Percentiles rank a stretch among this genome's conserved stretches.
phyloP scores from a whole-genome alignment of 2,329 filamentous ascomycete genomes.

The Botrytis fragariae region DNA sequence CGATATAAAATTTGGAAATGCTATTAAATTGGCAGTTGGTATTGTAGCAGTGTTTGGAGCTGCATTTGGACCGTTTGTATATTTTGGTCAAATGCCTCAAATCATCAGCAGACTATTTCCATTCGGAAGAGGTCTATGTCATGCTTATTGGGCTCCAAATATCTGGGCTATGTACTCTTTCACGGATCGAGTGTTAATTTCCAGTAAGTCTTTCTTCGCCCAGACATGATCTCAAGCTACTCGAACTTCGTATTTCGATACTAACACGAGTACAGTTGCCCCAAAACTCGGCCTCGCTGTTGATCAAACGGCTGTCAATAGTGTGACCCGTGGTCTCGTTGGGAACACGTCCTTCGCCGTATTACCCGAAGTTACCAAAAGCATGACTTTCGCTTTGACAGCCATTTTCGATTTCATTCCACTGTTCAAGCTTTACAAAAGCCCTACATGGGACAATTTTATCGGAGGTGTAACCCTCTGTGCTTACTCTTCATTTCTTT shows the following conservation, averaged over 20 bases:
- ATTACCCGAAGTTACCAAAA: slow-evolving; percentile 79
- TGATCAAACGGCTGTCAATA: slow-evolving; percentile 72
- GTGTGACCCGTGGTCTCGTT: slow-evolving; percentile 88
- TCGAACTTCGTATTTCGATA: neutral
- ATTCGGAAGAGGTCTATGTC: slow-evolving; percentile 88
- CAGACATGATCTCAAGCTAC: neutral
- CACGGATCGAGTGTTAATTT: slow-evolving; percentile 76
- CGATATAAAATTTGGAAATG: slow-evolving; percentile 73
- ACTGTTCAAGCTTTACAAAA: slow-evolving; percentile 76
- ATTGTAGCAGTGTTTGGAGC: slow-evolving; percentile 68
- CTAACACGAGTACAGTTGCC: slow-evolving; percentile 58
- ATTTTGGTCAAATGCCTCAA: slow-evolving; percentile 80
- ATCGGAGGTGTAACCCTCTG: slow-evolving; percentile 87
- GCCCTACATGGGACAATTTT: slow-evolving; percentile 84
- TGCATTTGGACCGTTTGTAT: slow-evolving; percentile 88
- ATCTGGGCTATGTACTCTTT: slow-evolving; percentile 98
- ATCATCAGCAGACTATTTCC: slow-evolving; percentile 84
- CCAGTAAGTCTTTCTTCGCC: slow-evolving; percentile 50
- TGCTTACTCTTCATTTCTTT: slow-evolving; percentile 93
- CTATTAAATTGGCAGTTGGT: slow-evolving; percentile 74
- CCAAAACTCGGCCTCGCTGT: slow-evolving; percentile 75
- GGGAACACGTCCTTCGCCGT: slow-evolving; percentile 94
- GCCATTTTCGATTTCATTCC: slow-evolving; percentile 77
- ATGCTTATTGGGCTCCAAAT: slow-evolving; percentile 98
- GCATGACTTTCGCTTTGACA: slow-evolving; percentile 78